phyloP scores from a whole-genome alignment of 2,329 filamentous ascomycete genomes.

The Fusarium virguliforme region DNA sequence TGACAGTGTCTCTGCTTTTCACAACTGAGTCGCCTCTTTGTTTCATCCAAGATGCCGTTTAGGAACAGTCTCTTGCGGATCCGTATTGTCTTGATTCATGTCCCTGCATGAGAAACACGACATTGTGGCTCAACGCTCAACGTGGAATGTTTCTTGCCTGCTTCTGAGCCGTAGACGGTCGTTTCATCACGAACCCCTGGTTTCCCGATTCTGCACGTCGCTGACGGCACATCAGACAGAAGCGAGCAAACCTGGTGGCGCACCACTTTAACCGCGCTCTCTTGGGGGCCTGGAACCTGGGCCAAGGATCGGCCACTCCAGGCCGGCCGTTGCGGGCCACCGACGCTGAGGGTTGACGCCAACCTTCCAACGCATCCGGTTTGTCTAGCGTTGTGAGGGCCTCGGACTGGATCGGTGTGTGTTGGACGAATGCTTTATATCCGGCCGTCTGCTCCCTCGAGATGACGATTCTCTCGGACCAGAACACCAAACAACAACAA shows the following conservation, averaged over 20 bases:
- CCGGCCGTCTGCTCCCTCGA: slow-evolving; percentile 19
- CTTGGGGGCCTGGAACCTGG: slow-evolving; percentile 38
- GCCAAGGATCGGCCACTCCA: slow-evolving; percentile 36
- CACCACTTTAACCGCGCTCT: slow-evolving; percentile 35
- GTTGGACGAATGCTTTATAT: slow-evolving; percentile 30
- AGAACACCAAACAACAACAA: background rate
- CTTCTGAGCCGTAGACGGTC: slow-evolving; percentile 17
- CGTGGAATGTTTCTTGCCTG: slow-evolving; percentile 19
- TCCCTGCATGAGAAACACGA: slow-evolving; percentile 15
- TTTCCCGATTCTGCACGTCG: slow-evolving; percentile 12
- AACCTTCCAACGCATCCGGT: slow-evolving; percentile 29
- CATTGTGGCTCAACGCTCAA: slow-evolving; percentile 39
- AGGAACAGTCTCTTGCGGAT: background rate
- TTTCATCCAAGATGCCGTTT: background rate
- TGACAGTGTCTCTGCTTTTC: background rate
- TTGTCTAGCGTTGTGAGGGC: background rate
- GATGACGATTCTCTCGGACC: slow-evolving; percentile 19
- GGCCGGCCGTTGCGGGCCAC: slow-evolving; percentile 40
- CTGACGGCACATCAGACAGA: background rate
- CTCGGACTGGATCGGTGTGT: background rate
- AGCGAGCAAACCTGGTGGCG: slow-evolving; percentile 26
- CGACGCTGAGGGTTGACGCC: slow-evolving; percentile 29
- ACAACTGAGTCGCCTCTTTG: background rate
- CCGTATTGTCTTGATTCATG: slow-evolving; percentile 26
- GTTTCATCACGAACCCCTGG: slow-evolving; percentile 35